A percentile compares a stretch with the other conserved stretches of the same genome.
Evolutionary conservation across 2,329 filamentous ascomycete species (phyloP).

Genomic region (Xylariomycetidae sp.): DNA sequence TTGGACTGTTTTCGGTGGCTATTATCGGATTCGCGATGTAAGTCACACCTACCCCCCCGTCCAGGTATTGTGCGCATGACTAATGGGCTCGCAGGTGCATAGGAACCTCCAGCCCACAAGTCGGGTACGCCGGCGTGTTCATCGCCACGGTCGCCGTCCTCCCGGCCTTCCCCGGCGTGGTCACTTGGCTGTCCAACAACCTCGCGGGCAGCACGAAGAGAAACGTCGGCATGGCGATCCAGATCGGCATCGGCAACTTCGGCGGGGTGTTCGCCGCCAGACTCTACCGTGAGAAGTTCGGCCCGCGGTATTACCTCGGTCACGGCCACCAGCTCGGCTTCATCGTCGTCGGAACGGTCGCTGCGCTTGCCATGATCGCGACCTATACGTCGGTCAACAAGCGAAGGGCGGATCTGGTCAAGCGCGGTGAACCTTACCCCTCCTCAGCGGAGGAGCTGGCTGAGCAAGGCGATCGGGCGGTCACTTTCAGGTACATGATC

Average conservation of each 20-base stretch:
- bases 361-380: slow-evolving; percentile 36
- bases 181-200: slow-evolving; percentile 76
- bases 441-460: slow-evolving; percentile 46
- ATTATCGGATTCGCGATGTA: slow-evolving; percentile 52
- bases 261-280: slow-evolving; percentile 64
- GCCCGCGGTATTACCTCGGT: slow-evolving; percentile 43
- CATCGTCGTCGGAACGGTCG: slow-evolving; percentile 38
- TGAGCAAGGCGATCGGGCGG: slow-evolving; percentile 52
- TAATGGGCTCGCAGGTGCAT: slow-evolving; percentile 45
- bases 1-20: slow-evolving; percentile 47
- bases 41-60: slow-evolving; percentile 15
- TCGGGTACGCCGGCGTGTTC: slow-evolving; percentile 70
- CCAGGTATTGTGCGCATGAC: neutral
- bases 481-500: slow-evolving; percentile 58
- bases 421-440: slow-evolving; percentile 34
- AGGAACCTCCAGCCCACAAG: slow-evolving; percentile 47
- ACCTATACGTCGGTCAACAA: slow-evolving; percentile 54
- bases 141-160: slow-evolving; percentile 74
- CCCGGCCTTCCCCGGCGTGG: slow-evolving; percentile 70
- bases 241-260: slow-evolving; percentile 56
- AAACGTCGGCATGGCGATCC: slow-evolving; percentile 57
- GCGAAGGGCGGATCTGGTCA: slow-evolving; percentile 43
- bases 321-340: slow-evolving; percentile 47
- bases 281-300: slow-evolving; percentile 54
- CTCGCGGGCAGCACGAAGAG: slow-evolving; percentile 62